phyloP scores from a whole-genome alignment of 306 rosid genomes.

The Cicer cuneatum region DNA sequence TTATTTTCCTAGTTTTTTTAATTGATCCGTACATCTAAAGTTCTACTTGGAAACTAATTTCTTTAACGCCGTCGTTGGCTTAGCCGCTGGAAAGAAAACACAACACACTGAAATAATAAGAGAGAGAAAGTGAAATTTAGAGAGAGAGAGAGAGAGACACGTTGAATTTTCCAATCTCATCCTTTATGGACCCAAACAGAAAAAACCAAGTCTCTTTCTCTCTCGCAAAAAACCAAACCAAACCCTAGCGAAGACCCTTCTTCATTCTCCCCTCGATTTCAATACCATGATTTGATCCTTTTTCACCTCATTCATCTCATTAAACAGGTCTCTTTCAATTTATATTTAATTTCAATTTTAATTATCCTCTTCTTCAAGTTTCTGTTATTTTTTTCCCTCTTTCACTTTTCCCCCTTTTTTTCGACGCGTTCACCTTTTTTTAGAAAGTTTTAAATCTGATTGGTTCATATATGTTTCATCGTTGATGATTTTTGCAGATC shows the following conservation, averaged over 20 bases:
- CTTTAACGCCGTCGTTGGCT: slow-evolving; percentile 49
- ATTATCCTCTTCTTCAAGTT: background rate
- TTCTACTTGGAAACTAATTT: background rate
- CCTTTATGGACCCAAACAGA: slow-evolving; percentile 34
- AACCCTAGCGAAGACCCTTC: slow-evolving; percentile 64
- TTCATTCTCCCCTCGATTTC: slow-evolving; percentile 34
- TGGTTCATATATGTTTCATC: background rate
- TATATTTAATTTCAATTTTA: background rate
- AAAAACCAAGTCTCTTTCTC: slow-evolving; percentile 28
- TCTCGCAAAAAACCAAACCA: slow-evolving; percentile 3
- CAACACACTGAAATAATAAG: background rate
- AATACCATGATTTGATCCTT: slow-evolving; percentile 43
- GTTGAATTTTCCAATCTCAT: slow-evolving; percentile 48
- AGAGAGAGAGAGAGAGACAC: slow-evolving; percentile 27
- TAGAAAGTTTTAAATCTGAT: slow-evolving; percentile 3
- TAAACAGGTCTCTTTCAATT: slow-evolving; percentile 40
- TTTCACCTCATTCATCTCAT: slow-evolving; percentile 39
- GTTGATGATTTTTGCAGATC: slow-evolving; percentile 45
- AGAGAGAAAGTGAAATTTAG: slow-evolving; percentile 9
- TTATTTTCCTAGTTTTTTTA: background rate
- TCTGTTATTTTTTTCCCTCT: background rate
- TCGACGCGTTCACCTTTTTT: background rate
- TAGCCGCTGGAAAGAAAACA: slow-evolving; percentile 40
- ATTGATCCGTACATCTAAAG: no score
- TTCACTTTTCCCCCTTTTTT: background rate